Conservation (phyloP, 176 grass and related monocot genomes). For the Carex scoparia region DNA sequence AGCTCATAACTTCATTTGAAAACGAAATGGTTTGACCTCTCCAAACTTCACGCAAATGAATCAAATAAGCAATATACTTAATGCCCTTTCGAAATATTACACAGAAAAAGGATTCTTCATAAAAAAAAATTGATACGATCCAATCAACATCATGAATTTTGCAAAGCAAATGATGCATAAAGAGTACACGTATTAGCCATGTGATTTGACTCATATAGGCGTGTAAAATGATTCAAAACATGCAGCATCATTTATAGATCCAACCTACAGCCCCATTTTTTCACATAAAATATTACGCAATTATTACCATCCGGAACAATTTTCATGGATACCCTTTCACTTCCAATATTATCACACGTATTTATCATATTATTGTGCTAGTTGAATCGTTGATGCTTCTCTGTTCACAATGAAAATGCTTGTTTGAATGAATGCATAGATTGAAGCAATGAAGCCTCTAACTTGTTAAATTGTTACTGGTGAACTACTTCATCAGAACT, state of each 20-base stretch:
- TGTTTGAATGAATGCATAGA: background rate
- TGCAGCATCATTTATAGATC: background rate
- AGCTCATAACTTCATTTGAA: background rate
- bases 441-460: background rate
- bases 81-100: background rate
- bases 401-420: background rate
- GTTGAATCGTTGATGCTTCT: background rate
- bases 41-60: background rate
- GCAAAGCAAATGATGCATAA: slow-evolving; percentile 16
- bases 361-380: background rate
- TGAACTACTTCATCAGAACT: background rate
- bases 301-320: background rate
- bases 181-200: slow-evolving; percentile 11
- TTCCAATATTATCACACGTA: background rate
- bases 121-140: background rate
- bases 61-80: background rate
- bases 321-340: background rate
- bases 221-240: background rate
- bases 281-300: background rate
- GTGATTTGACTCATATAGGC: background rate
- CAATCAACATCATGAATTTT: background rate
- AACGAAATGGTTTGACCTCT: background rate
- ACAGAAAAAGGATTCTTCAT: background rate
- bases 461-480: background rate
- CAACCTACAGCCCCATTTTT: background rate